Conservation (phyloP, 148 eudicot genomes). For the Vaccinium vitisidaea region DNA sequence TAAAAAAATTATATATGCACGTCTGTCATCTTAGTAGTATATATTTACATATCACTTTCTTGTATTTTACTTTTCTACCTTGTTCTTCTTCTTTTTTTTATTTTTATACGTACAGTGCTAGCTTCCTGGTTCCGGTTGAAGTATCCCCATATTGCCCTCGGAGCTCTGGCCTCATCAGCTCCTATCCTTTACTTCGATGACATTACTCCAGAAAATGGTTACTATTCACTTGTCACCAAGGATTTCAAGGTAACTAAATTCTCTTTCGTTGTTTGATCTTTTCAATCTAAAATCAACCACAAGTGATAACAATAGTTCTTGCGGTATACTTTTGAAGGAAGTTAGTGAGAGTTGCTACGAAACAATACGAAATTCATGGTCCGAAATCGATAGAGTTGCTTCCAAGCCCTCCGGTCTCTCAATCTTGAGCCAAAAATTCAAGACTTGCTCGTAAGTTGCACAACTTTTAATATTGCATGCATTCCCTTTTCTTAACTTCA, state of each 20-base stretch:
- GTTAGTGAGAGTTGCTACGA: conserved; percentile 39
- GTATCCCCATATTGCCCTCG: conserved; percentile 56
- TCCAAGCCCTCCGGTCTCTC: conserved; percentile 35
- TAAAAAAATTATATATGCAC: not conserved
- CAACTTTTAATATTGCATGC: not conserved
- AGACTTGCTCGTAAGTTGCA: conserved; percentile 37
- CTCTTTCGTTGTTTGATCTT: not conserved
- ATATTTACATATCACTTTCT: not conserved
- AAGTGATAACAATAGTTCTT: not conserved
- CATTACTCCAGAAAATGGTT: conserved; percentile 40
- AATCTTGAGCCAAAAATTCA: conserved; percentile 32
- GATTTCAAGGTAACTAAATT: conserved; percentile 33
- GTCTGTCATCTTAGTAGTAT: not conserved
- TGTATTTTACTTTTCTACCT: not conserved
- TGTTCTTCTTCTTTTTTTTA: not conserved
- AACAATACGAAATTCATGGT: conserved; percentile 47
- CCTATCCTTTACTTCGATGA: conserved; percentile 47
- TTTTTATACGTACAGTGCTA: conserved; percentile 30
- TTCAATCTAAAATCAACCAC: not conserved
- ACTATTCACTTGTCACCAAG: conserved; percentile 36
- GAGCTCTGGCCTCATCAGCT: conserved; percentile 63
- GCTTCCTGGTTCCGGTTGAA: conserved; percentile 61
- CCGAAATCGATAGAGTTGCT: conserved; percentile 40
- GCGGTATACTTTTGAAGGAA: conserved; percentile 26
- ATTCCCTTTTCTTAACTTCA: not conserved